Evolutionary conservation across 2,329 filamentous ascomycete genomes (phyloP), one percentile per base, ranked within the genome.

Genomic region (Cladophialophora chaetospira): DNA sequence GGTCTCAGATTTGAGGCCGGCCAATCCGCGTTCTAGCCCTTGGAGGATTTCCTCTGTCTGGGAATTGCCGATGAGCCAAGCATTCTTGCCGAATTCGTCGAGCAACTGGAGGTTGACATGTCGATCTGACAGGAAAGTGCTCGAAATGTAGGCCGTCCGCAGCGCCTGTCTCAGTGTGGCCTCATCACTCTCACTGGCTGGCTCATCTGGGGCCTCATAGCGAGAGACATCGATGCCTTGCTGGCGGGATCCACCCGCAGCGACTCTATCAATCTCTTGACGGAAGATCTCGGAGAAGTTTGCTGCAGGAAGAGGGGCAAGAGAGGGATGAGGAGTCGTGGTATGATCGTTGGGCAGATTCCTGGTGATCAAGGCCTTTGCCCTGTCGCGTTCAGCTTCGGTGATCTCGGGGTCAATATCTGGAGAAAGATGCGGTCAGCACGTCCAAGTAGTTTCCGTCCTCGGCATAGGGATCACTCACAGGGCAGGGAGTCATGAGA

Each of bases 21-120:
- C 86, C 47, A 97, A 78, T 67, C 96, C 91, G 42, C 79, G 78
- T 78, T 97, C 93, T 23, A 95, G 68, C 10, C 72, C 72, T 48
- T 81, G 80, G 49, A 95, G 73, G 38, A 90, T 82, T 40, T 84
- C 83, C 74, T 97, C 93, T 17, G 91, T 73, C 64, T 89, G 85
- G 66, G 87, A 84, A 72, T 99, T 99, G 4, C 84, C 84, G 6
- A 96, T 82, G 53, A 99, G 79, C 93, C 94, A 97, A 8, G 90
- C 88, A 72, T 96, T 96, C 75, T 90, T 90, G 64, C 93, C 94
- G 72, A 87, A 87, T 48, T 80, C 80, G 67, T 94, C 89, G 17
- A 96, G 82, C n/a, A 96, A 79, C 1, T 79, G 76, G 15, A 96
- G 82, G 72, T 87, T 84, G 40, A 80, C 78, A 48, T 81, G 72